These are phyloP conservation scores for Ophiostoma populinum DNA, from an alignment of 2,329 filamentous ascomycete genomes.

Conservation along the genomic window DNA sequence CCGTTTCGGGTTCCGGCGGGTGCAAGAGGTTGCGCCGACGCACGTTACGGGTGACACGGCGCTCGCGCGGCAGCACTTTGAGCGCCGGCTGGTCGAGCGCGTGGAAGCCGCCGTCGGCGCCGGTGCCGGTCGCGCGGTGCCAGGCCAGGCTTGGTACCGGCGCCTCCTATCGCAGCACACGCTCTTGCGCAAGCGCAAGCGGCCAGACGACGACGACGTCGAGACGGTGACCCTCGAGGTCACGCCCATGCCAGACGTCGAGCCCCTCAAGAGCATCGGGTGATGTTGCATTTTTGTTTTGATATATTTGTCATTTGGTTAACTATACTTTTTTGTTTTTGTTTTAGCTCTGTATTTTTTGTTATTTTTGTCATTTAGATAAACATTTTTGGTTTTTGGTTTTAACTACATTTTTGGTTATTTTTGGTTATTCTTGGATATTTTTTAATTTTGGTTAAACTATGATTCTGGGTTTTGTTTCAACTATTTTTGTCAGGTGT, in stretches of 20 bases:
- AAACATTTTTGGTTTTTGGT: too few relatives aligned
- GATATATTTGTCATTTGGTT: too few relatives aligned
- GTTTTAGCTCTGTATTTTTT: too few relatives aligned
- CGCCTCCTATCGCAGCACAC: background rate
- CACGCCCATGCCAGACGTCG: conserved; percentile 5
- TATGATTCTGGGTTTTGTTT: too few relatives aligned
- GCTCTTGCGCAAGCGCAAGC: conserved; percentile 2
- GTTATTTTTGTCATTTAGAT: too few relatives aligned
- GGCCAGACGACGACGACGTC: background rate
- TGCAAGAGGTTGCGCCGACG: conserved; percentile 13
- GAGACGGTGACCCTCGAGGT: background rate
- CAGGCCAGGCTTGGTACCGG: background rate
- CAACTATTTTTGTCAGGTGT: too few relatives aligned
- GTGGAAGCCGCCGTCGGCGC: conserved; percentile 6
- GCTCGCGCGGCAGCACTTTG: conserved; percentile 17
- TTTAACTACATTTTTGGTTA: too few relatives aligned
- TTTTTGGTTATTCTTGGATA: too few relatives aligned
- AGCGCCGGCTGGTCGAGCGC: conserved; percentile 11
- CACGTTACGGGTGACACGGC: conserved; percentile 23
- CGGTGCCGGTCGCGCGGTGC: background rate
- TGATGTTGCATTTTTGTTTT: too few relatives aligned
- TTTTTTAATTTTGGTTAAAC: too few relatives aligned
- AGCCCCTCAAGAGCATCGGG: conserved; percentile 2
- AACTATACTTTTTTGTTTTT: too few relatives aligned
- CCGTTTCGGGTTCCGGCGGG: conserved; percentile 12